phyloP scores from a whole-genome alignment of 1,139 yeast genomes.

The Suhomyces bokatorum region DNA sequence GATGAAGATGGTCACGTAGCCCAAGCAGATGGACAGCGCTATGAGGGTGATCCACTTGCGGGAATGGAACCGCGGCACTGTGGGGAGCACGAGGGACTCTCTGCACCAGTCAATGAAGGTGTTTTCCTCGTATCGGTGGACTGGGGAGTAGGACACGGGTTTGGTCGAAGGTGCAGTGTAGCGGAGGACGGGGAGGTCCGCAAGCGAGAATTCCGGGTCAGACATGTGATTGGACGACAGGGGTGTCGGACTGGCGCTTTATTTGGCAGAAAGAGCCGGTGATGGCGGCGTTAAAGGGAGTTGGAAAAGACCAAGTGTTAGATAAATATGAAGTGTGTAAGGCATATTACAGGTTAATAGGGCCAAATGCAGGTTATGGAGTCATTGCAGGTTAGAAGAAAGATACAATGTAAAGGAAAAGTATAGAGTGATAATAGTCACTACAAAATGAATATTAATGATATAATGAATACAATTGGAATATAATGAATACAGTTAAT shows the following conservation, averaged over 20 bases:
- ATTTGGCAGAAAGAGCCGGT: background rate
- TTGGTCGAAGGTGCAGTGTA: slow-evolving; percentile 2
- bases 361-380: too few relatives aligned
- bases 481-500: too few relatives aligned
- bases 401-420: too few relatives aligned
- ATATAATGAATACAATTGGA: too few relatives aligned
- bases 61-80: slow-evolving; percentile 17
- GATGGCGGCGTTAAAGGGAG: background rate
- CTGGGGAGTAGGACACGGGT: slow-evolving; percentile 1
- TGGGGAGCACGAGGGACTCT: slow-evolving; percentile 14
- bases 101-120: slow-evolving; percentile 39
- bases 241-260: background rate
- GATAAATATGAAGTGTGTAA: background rate
- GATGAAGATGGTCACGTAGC: slow-evolving; percentile 57
- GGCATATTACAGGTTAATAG: too few relatives aligned
- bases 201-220: background rate
- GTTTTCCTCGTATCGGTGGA: slow-evolving; percentile 26
- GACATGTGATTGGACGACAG: background rate
- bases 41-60: slow-evolving; percentile 64
- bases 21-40: slow-evolving; percentile 55
- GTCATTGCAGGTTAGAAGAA: background rate
- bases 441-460: too few relatives aligned
- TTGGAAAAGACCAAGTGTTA: background rate
- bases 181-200: slow-evolving; percentile 10
- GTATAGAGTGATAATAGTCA: too few relatives aligned